phyloP scores from a whole-genome alignment of 2,329 filamentous ascomycete genomes.

The Botrytis fragariae region DNA sequence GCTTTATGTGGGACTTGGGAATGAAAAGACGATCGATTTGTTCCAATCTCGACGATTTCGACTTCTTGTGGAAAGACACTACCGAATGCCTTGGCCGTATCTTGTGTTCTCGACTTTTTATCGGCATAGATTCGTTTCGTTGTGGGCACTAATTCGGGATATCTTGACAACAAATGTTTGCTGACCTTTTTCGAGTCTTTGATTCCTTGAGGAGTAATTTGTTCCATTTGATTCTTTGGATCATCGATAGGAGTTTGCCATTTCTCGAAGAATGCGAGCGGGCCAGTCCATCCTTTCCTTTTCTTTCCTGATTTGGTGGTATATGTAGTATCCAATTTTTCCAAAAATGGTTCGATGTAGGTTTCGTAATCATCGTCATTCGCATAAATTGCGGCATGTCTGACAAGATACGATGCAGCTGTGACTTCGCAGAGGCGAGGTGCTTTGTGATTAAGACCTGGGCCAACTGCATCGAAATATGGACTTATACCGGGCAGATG shows the following conservation, averaged over 20 bases:
- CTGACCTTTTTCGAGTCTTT: slow-evolving; percentile 35
- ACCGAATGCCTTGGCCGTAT: slow-evolving; percentile 35
- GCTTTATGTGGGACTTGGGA: slow-evolving; percentile 47
- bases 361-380: slow-evolving; percentile 53
- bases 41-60: slow-evolving; percentile 37
- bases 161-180: slow-evolving; percentile 33
- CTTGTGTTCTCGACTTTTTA: slow-evolving; percentile 36
- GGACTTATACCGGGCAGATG: slow-evolving; percentile 56
- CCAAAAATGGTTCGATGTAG: slow-evolving; percentile 50
- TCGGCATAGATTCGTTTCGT: slow-evolving; percentile 36
- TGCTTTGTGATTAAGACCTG: slow-evolving; percentile 38
- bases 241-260: slow-evolving; percentile 36
- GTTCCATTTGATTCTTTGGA: slow-evolving; percentile 35
- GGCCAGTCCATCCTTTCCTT: slow-evolving; percentile 33
- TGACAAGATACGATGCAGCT: slow-evolving; percentile 48
- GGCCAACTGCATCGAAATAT: slow-evolving; percentile 51
- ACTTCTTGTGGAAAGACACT: slow-evolving; percentile 34
- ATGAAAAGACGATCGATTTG: slow-evolving; percentile 53
- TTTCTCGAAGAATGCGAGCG: slow-evolving; percentile 33
- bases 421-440: slow-evolving; percentile 45
- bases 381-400: slow-evolving; percentile 51
- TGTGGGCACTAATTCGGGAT: slow-evolving; percentile 34
- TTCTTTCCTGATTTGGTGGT: slow-evolving; percentile 20
- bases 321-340: slow-evolving; percentile 54
- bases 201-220: slow-evolving; percentile 35